Evolutionary conservation across 371 early-diverging fungal genomes (phyloP), one percentile per base, ranked within the genome.

Genomic region (Dinochytrium kinnereticum): DNA sequence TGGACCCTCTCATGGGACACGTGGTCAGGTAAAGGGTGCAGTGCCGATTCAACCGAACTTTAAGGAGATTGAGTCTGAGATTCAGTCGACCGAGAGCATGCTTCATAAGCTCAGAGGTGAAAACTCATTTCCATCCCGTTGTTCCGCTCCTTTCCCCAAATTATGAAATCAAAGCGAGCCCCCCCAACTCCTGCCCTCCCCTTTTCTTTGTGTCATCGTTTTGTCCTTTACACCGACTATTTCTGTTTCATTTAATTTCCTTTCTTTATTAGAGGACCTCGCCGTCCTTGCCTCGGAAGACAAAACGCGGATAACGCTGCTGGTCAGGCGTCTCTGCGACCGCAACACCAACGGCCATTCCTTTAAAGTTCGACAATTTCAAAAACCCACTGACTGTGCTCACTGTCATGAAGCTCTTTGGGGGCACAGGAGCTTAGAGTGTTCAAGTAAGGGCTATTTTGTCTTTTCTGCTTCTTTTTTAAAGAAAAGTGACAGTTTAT

Each of bases 401-500:
- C 64, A 81, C n/a, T 86, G 86, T 64, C 78, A 78, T 53, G 84
- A 86, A 70, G 68, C 86, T 30, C 68, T 86, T 13, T 84, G 80
- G 81, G 86, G 82, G 3, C 74, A 74, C 59, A 73, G 77, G 55
- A 80, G 77, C 64, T 50, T 80, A 34, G 85, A 85, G 73, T 85
- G 85, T 64, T 57, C 78, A 28, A 76, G 85, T 83, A 70, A 68
- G 78, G 61, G 13, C 61, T 7, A n/a, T n/a, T n/a, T n/a, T n/a
- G n/a, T n/a, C n/a, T n/a, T n/a, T n/a, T n/a, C n/a, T n/a, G n/a
- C n/a, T n/a, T n/a, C n/a, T n/a, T 36, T 37, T 61, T 34, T 26
- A 31, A 61, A 7, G 44, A 44, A 19, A 44, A 30, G 13, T 26
- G n/a, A n/a, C n/a, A n/a, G 49, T n/a, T 0, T 64, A 37, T 51